A percentile compares a stretch with the other conserved stretches of the same genome.
phyloP scores from a whole-genome alignment of 2,329 filamentous ascomycete species.

The Nannizziopsis arthrosporioides region DNA sequence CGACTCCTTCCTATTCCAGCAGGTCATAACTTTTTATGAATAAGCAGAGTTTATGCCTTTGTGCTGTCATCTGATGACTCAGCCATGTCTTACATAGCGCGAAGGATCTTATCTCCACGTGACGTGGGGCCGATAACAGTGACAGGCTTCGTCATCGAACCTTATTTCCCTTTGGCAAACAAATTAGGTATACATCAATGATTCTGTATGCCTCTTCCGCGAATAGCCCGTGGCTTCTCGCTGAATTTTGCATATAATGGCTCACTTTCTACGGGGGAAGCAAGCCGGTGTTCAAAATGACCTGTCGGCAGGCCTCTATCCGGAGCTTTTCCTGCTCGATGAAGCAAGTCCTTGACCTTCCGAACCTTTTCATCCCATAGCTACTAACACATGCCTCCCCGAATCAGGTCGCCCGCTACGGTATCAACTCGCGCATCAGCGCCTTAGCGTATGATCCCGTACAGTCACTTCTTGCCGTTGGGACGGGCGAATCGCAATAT shows the following conservation, averaged over 20 bases:
- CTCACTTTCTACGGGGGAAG: conserved; percentile 79
- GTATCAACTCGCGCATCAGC: conserved; percentile 65
- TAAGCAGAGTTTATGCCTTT: too few species aligned
- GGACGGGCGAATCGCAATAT: conserved; percentile 76
- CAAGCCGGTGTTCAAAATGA: conserved; percentile 88
- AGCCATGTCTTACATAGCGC: too few species aligned
- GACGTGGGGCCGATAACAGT: neutral
- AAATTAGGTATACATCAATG: neutral
- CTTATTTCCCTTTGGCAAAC: neutral
- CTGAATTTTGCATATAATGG: conserved; percentile 45
- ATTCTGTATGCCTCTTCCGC: too few species aligned
- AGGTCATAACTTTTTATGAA: too few species aligned
- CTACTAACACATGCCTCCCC: neutral
- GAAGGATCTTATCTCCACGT: conserved; percentile 6
- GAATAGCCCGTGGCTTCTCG: neutral
- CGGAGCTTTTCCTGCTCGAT: conserved; percentile 70
- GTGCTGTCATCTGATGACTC: too few species aligned
- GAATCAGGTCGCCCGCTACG: conserved; percentile 55
- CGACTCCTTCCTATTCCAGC: too few species aligned
- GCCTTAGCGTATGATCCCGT: conserved; percentile 84
- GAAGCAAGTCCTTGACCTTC: conserved; percentile 45
- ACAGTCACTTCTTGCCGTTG: conserved; percentile 84
- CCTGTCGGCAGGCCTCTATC: conserved; percentile 66
- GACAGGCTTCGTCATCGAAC: neutral
- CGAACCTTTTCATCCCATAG: conserved; percentile 16